Evolutionary conservation across 371 early-diverging fungal genomes (phyloP), one percentile per base, ranked within the genome.

Genomic region (Coemansia linderi): DNA sequence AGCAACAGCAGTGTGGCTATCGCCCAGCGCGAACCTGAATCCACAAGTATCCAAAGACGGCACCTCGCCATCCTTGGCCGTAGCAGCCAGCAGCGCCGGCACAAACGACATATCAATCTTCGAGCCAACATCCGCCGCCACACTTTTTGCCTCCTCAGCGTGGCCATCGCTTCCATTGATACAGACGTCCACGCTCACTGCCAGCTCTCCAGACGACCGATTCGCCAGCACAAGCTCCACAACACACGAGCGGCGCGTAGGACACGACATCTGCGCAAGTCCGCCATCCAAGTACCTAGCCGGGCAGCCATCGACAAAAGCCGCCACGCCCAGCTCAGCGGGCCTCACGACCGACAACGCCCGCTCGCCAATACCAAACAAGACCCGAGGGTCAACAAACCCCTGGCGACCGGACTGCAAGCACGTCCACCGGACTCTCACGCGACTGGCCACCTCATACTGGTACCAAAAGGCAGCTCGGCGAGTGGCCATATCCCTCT

Each of bases 301-400:
- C 4, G 36, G 41, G 0, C 7, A 10, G 9, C 59, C 65, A 43
- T 54, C 54, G 4, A 76, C 66, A 1, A 31, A 17, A 10, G 69
- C 33, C 0, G 27, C 59, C 36, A 66, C 38, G 31, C 41, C 63
- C 5, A 77, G 57, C 4, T n/a, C 27, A 9, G 36, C 39, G 0
- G 66, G 77, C 54, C 48, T 62, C 19, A 73, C 63, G 0, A 46
- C 58, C 9, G 15, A 46, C 24, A 73, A 50, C n/a, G 29, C 36
- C 4, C 29, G 10, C n/a, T 46, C 50, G 33, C 37, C 60, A 10
- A 73, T 44, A 0, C 31, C 37, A 19, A 77, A 44, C 15, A 72
- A n/a, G 12, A 37, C n/a, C 8, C 77, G 73, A 2, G 73, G 69
- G n/a, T 77, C 77, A 1, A 77, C 33, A 29, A 54, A 73, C 12